Evolutionary conservation across 208 protist genomes (phyloP), one percentile per base, ranked within the genome.

Genomic region (Leishmania lainsoni): DNA sequence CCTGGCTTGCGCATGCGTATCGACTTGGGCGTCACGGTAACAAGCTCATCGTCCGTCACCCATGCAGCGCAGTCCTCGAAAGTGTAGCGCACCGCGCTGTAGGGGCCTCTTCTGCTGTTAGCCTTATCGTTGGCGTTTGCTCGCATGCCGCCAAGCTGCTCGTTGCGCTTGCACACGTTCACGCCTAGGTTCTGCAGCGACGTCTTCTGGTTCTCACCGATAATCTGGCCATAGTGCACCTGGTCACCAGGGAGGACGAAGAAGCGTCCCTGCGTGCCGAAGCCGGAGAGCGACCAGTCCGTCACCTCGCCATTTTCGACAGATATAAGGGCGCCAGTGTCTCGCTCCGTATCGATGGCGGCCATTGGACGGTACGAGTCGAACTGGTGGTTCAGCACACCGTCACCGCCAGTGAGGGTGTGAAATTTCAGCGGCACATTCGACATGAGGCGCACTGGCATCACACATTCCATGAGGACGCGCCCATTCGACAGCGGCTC

Each of bases 21-120:
- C 49, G 94, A 97, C 83, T 97, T 95, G 70, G 95, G 95, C 32
- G 95, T 98, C 35, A 98, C 95, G 29, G 95, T 98, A 12, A 98
- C 94, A 35, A 98, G 86, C 80, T 98, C 95, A 56, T 97, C 93
- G 73, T 95, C 92, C 14, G 91, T 92, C 32, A 97, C 94, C 94
- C 95, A 98, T 22, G 95, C 86, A 0, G 96, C 86, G 68, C 93
- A 96, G 76, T 98, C 95, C 82, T 98, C 95, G 78, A 98, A 97
- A 22, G 74, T 95, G 74, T 82, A 89, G 65, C 86, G 90, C 48
- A 61, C 71, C 0, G 95, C 88, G n/a, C 69, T 85, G 81, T 93
- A 98, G 54, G 80, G 77, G 20, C 89, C 83, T 20, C 89, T 86
- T 75, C 89, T 92, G 80, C 89, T 92, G 79, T 86, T 90, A 0